Evolutionary conservation across 352 stramenopile genomes (phyloP), one percentile per base, ranked within the genome.

Genomic region (Pythium apleroticum): DNA sequence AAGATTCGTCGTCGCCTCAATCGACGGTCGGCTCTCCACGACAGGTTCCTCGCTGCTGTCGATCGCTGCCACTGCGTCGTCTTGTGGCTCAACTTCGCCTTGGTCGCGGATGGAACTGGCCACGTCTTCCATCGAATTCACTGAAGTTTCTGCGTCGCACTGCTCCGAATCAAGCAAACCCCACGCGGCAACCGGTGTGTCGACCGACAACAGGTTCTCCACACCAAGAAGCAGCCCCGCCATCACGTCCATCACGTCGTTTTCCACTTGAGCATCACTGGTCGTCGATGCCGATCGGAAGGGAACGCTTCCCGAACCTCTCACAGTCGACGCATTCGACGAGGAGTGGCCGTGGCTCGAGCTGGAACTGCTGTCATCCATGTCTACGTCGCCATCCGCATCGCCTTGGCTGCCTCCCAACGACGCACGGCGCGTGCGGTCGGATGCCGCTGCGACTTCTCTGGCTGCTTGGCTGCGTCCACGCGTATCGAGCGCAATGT

Each of bases 401-500:
- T 55, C 55, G 4, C 31, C 35, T 22, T 27, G 43, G 19, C 43
- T 50, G 5, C 43, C 20, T 48, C 39, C 20, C 10, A 28, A 24
- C 1, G 50, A 19, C 15, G 22, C 19, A n/a, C 15, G 37, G n/a
- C 45, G 3, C 12, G 57, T 35, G 4, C 12, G 17, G 3, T 65
- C 64, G 15, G 49, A 25, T 19, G 15, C 30, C 6, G 15, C 19
- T 14, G 41, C 27, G 17, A 37, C 22, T 12, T 41, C 45, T 1
- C 39, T 30, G 3, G 62, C 48, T 1, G 35, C 22, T 48, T 31
- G 55, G 46, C 33, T 64, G 48, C 35, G 25, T 5, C 58, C 64
- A 19, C 81, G 71, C 12, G 81, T 88, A 41, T 90, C 76, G 54
- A 90, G 56, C 31, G 72, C 80, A n/a, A 87, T 45, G 63, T 86